Evolutionary conservation across 306 rosid genomes (phyloP).

Genomic region (Quercus alba): DNA sequence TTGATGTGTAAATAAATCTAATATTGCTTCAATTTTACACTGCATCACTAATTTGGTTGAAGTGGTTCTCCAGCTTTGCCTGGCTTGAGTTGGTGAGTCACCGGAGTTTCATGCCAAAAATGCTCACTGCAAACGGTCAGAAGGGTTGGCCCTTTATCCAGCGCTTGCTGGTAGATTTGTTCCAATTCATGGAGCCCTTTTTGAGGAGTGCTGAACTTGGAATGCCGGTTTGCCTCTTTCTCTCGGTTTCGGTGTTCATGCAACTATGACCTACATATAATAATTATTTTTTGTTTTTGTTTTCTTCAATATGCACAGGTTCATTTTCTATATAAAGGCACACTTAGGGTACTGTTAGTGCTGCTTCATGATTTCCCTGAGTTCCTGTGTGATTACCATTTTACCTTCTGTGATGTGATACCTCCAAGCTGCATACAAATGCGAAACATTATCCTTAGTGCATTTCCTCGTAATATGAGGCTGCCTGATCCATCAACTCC

Average conservation of each 20-base stretch:
- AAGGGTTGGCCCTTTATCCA: conserved; percentile 93
- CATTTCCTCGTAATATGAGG: conserved; percentile 98
- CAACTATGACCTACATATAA: neutral
- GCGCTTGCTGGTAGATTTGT: conserved; percentile 84
- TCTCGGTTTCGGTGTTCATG: conserved; percentile 12
- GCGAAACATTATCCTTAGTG: conserved; percentile 96
- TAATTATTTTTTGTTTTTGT: neutral
- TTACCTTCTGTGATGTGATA: conserved; percentile 92
- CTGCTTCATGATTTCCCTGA: conserved; percentile 97
- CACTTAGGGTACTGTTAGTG: conserved; percentile 92
- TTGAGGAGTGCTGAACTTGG: conserved; percentile 95
- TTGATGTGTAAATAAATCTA: neutral
- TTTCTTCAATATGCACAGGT: conserved; percentile 44
- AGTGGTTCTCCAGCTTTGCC: conserved; percentile 71
- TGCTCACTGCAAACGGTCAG: conserved; percentile 85
- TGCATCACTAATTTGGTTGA: conserved; percentile 2
- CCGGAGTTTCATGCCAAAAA: conserved; percentile 93
- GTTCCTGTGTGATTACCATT: conserved; percentile 94
- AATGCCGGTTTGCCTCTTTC: conserved; percentile 54
- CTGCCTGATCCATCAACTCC: conserved; percentile 97
- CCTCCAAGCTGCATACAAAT: conserved; percentile 98
- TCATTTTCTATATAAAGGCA: conserved; percentile 85
- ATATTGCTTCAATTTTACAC: neutral
- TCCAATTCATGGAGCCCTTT: conserved; percentile 97
- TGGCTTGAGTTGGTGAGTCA: conserved; percentile 99